Base-by-base conservation (phyloP, 1,139 yeast species). In the Saccharomyces hybrid region DNA sequence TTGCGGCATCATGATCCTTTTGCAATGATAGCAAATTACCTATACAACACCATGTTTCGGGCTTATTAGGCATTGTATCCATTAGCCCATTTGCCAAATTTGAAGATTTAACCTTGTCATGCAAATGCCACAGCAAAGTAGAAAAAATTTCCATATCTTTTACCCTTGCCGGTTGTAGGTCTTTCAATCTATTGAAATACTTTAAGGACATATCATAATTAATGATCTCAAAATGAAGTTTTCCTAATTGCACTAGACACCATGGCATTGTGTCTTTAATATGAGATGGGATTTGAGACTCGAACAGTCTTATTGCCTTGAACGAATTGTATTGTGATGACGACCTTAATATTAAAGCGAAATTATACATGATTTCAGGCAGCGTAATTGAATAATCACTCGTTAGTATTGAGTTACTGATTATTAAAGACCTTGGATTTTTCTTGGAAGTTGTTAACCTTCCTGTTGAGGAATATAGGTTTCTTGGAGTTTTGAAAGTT, bases 91-190 rank as follows among this genome's bases (percentile, higher is more conserved):
- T 89, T 5, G 96, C 88, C 56, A 95, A 74, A 64, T 79, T 84
- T 25, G 95, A 84, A 52, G 93, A 75, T 55, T 85, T 93, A n/a
- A 83, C 81, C 56, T 87, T 91, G 62, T 85, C 85, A 56, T 87
- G 90, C 53, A 90, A 73, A 72, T 93, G 99, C 99, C 99, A 93
- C 56, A 93, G 75, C 41, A 90, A 73, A 0, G 98, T 93, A 0
- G 96, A 88, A 65, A 82, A 90, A 64, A 84, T 83, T 65, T 93
- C 98, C 95, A 93, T 89, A 66, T 90, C 98, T 57, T 83, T 84
- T 28, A 85, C 69, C 55, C 98, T 76, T n/a, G 93, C 86, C 48
- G 95, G 80, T 69, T 90, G 96, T 26, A 84, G 58, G 54, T 73
- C 73, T 52, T 96, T 77, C 54, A 93, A 74, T 61, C 77, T 77